Base-by-base conservation (phyloP, 2,329 filamentous ascomycete genomes). In the Botrytis hyacinthi region DNA sequence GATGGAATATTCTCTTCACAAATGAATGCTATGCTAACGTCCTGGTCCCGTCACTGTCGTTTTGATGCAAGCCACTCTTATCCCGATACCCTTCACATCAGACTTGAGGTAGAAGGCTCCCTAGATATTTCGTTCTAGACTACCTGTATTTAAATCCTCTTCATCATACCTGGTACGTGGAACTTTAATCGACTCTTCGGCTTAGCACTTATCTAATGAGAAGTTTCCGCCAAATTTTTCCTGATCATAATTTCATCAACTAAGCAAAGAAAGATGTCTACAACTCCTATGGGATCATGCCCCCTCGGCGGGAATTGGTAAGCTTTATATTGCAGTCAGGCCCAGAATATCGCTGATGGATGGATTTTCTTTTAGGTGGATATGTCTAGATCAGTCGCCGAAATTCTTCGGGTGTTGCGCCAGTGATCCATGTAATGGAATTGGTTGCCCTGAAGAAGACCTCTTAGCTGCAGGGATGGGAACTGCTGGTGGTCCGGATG, bases 321-420 rank as follows among this genome's bases (percentile, higher is more conserved):
- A 59, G 61, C 37, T 6, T 14, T 9, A 46, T 35, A 10, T 42
- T n/a, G 3, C 9, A 4, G 0, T 35, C 0, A 22, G 32, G 14
- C 18, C 44, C 18, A 8, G 6, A 16, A 20, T 57, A 5, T 22
- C 14, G 18, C n/a, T 68, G 40, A 68, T 5, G 22, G 4, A 7
- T 29, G 40, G 16, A 6, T 8, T 9, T 1, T 57, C 37, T 40
- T 35, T 9, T 29, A 76, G 74, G 74, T 77, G 72, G 32, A 76
- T 62, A 22, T 77, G 75, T 48, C 54, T 70, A 16, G 70, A 37
- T 18, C 73, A 77, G 61, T 73, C 14, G 6, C 76, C 76, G 10
- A 77, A 71, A 9, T 77, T 77, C 42, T 48, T 77, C 12, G 76
- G 76, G 32, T 77, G 76, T 35, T 77, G 76, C 32, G 65, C 42